Conservation (phyloP, 805 yeast species). For the Nakazawaea ishiwadae region DNA sequence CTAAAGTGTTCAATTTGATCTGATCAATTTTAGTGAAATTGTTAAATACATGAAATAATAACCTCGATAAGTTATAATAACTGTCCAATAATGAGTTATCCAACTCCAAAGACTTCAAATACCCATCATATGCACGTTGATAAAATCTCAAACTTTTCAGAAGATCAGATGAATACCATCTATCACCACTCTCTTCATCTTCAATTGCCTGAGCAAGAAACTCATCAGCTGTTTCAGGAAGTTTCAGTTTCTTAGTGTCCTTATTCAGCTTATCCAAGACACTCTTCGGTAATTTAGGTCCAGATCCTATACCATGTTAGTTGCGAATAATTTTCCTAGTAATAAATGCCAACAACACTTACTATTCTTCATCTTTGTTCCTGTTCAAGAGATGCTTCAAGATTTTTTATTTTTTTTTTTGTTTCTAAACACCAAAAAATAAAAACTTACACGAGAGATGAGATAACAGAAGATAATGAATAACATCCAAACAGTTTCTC, state of each 20-base stretch:
- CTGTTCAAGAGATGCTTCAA: no score
- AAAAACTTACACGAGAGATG: no score
- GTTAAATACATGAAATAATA: slow-evolving; percentile 53
- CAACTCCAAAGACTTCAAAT: slow-evolving; percentile 31
- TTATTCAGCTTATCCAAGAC: slow-evolving; percentile 6
- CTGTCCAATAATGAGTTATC: slow-evolving; percentile 34
- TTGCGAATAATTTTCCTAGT: no score
- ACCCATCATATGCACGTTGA: slow-evolving; percentile 47
- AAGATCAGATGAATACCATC: slow-evolving; percentile 66
- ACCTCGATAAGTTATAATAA: slow-evolving; percentile 54
- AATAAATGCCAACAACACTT: no score
- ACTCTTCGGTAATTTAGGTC: slow-evolving; percentile 15
- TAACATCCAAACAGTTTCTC: neutral
- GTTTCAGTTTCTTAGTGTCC: slow-evolving; percentile 5
- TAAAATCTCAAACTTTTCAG: slow-evolving; percentile 63
- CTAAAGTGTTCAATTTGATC: slow-evolving; percentile 28
- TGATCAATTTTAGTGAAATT: slow-evolving; percentile 46
- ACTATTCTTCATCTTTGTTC: slow-evolving; percentile 6
- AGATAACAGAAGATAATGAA: neutral
- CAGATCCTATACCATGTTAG: slow-evolving; percentile 12
- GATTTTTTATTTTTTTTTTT: neutral
- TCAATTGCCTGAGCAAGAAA: slow-evolving; percentile 50
- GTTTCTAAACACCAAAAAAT: no score
- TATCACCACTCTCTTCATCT: slow-evolving; percentile 71
- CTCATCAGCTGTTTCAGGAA: slow-evolving; percentile 44